Evolutionary conservation across 495 filamentous ascomycete species (phyloP).

Genomic region (Penicillium coprophilum): DNA sequence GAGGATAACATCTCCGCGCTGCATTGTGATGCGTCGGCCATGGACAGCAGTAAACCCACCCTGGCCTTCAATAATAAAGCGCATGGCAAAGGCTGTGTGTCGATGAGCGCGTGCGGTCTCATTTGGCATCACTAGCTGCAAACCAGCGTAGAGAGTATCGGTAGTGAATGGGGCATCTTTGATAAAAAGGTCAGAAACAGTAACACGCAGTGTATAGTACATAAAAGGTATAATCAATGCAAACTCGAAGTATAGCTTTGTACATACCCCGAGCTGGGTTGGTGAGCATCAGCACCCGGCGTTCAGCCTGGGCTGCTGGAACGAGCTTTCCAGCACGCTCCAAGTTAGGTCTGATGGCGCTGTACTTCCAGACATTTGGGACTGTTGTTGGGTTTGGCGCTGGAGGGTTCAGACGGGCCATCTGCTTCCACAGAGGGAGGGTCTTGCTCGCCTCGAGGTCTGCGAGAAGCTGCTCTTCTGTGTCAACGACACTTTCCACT

Average conservation of each 20-base stretch:
- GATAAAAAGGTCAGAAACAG: not conserved
- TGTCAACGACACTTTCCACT: slow-evolving; percentile 20
- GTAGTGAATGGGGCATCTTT: slow-evolving; percentile 49
- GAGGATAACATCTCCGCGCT: slow-evolving; percentile 50
- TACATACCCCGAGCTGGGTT: slow-evolving; percentile 44
- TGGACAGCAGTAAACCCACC: slow-evolving; percentile 52
- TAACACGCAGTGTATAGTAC: not conserved
- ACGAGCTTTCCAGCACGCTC: slow-evolving; percentile 42
- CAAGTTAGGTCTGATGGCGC: slow-evolving; percentile 40
- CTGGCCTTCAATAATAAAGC: slow-evolving; percentile 51
- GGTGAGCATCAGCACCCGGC: slow-evolving; percentile 49
- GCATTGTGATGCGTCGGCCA: slow-evolving; percentile 46
- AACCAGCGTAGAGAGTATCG: slow-evolving; percentile 52
- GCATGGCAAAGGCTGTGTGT: slow-evolving; percentile 52
- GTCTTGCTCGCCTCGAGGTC: slow-evolving; percentile 30
- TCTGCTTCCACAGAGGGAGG: slow-evolving; percentile 45
- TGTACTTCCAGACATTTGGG: slow-evolving; percentile 44
- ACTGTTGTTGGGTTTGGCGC: slow-evolving; percentile 40
- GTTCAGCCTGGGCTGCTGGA: slow-evolving; percentile 43
- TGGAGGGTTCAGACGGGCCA: slow-evolving; percentile 44
- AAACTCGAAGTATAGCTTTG: not conserved
- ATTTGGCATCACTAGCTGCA: slow-evolving; percentile 51
- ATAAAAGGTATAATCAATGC: not conserved
- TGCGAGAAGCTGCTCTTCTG: slow-evolving; percentile 23
- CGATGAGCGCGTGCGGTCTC: slow-evolving; percentile 50